A percentile compares a stretch with the other conserved stretches of the same genome.
These are phyloP conservation scores for Eruca vesicaria DNA, from an alignment of 441 rosid genomes.

Conservation along the genomic window DNA sequence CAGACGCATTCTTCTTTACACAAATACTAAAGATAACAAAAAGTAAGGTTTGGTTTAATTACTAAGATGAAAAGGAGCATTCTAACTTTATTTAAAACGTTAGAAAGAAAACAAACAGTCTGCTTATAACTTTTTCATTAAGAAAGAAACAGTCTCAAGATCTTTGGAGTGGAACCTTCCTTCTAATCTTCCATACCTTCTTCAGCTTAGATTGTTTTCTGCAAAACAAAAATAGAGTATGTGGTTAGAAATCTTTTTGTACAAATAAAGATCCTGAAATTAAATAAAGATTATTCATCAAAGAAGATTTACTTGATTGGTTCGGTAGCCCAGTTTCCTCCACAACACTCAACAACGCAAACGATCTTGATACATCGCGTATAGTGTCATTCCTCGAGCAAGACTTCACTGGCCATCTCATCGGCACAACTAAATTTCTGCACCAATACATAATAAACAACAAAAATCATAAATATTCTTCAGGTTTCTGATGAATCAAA, in stretches of 20 bases:
- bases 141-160: background rate
- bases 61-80: no score
- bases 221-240: background rate
- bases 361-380: background rate
- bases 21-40: no score
- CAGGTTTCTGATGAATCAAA: background rate
- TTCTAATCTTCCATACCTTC: background rate
- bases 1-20: no score
- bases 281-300: background rate
- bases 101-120: background rate
- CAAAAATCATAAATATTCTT: background rate
- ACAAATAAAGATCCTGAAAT: background rate
- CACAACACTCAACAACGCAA: background rate
- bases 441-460: no score
- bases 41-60: no score
- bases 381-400: background rate
- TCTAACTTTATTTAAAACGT: no score
- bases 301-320: background rate
- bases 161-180: background rate
- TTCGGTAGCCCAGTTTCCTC: background rate
- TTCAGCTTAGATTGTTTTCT: background rate
- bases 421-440: background rate
- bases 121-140: background rate
- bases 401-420: background rate
- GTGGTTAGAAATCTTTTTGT: background rate